Evolutionary conservation across 106 monocot species (phyloP).

Genomic region (Acanthochlamys bracteata): DNA sequence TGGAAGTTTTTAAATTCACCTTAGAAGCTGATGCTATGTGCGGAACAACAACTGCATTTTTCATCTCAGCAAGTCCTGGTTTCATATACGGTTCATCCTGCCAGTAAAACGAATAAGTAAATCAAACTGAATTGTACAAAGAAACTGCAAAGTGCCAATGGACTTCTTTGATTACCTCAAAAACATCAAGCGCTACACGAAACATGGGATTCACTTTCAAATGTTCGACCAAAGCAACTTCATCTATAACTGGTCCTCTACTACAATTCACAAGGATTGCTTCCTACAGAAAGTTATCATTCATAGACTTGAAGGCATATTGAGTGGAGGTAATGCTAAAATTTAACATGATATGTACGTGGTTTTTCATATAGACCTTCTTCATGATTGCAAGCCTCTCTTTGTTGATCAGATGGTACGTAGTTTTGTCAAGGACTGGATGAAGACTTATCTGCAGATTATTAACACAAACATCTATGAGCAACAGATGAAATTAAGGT

Average conservation of each 20-base stretch:
- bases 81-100: constrained; percentile 99
- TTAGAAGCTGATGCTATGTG: constrained; percentile 99
- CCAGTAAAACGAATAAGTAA: background rate
- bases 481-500: background rate
- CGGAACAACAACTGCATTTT: constrained; percentile 91
- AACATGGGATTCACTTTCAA: constrained; percentile 90
- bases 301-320: too few relatives aligned
- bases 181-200: constrained; percentile 96
- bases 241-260: constrained; percentile 94
- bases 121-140: background rate
- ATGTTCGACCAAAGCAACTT: constrained; percentile 92
- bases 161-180: constrained; percentile 52
- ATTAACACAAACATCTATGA: background rate
- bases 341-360: background rate
- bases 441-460: constrained; percentile 89
- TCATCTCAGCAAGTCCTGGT: constrained; percentile 86
- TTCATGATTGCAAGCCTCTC: constrained; percentile 92
- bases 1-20: constrained; percentile 22
- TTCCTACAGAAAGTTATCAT: constrained; percentile 34
- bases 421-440: constrained; percentile 92
- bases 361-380: constrained; percentile 41
- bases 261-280: constrained; percentile 97
- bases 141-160: background rate
- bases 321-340: too few relatives aligned
- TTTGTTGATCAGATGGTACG: constrained; percentile 97